phyloP scores from a whole-genome alignment of 768 basidiomycete species.

The Trametes meyenii region DNA sequence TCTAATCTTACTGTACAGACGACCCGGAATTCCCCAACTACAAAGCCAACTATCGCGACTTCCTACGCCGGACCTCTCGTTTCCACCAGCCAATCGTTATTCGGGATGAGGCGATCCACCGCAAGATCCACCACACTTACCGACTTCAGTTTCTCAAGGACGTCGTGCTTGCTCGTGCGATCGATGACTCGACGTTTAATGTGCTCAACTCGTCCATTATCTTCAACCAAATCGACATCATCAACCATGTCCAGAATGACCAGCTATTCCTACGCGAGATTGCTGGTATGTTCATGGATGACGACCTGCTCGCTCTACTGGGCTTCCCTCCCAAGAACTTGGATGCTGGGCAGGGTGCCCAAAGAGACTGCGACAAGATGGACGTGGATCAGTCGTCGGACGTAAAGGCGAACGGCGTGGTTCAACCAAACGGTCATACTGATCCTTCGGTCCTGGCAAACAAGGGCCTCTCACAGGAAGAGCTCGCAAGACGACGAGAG shows the following conservation, averaged over 20 bases:
- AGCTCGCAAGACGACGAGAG: conserved; percentile 64
- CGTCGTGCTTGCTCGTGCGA: conserved; percentile 90
- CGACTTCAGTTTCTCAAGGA: conserved; percentile 97
- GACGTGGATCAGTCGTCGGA: conserved; percentile 32
- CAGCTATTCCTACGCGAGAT: conserved; percentile 75
- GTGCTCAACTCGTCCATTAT: conserved; percentile 97
- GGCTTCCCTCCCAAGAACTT: conserved; percentile 19
- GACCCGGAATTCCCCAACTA: conserved; percentile 96
- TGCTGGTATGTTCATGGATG: conserved; percentile 74
- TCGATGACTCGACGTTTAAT: conserved; percentile 97
- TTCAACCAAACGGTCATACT: conserved; percentile 49
- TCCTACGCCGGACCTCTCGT: conserved; percentile 77
- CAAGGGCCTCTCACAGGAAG: conserved; percentile 34
- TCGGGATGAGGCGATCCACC: conserved; percentile 70
- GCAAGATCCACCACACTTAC: conserved; percentile 96
- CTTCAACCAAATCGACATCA: conserved; percentile 99
- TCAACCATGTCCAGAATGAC: conserved; percentile 84
- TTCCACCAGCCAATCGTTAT: conserved; percentile 91
- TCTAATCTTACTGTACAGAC: conserved; percentile 52
- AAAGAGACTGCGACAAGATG: conserved; percentile 34
- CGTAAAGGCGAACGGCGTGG: conserved; percentile 48
- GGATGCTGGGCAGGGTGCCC: conserved; percentile 25
- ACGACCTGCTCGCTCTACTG: conserved; percentile 48
- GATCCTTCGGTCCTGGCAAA: not conserved
- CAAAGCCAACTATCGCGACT: conserved; percentile 97